Evolutionary conservation across 179 eudicot species (phyloP), one percentile per base, ranked within the genome.

Genomic region (Beta corolliflora): DNA sequence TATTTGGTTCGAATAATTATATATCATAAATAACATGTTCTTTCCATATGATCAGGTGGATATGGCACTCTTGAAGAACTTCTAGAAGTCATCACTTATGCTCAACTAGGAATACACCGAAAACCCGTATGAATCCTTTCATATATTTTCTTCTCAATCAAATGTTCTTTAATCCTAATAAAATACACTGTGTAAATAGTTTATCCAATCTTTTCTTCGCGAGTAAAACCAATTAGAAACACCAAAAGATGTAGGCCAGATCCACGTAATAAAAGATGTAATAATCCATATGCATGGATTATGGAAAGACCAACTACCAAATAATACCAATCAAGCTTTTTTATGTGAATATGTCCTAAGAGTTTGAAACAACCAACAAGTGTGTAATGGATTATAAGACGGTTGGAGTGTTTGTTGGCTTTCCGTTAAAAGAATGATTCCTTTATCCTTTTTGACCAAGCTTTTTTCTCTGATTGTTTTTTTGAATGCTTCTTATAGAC

Each of bases 31-130:
- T 64, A 64, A 45, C 77, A 23, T 21, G 6, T 23, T 46, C 45
- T 53, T 67, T 58, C 12, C 16, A 36, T 46, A 58, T 48, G 55
- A 60, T 54, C 86, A 93, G 98, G 99, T 82, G 99, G 99, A 9
- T 95, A 92, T 81, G 98, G 99, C 50, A 95, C 99, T 5, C 92
- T 95, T 1, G 99, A 95, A 87, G 99, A 95, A 86, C 86, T 95
- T 77, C 86, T 95, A 73, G 98, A 94, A 84, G 98, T 94, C 61
- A 93, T 91, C 67, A 94, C 98, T 6, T 94, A 91, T 88, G 98
- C 98, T 78, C 99, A 95, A 77, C 94, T 95, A 29, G 97, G 97
- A 78, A 95, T 95, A 81, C 99, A 95, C 84, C 89, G 86, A 41
- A 95, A 95, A 87, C 98, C 99, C 46, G 98, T 95, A 88, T 83